These are phyloP conservation scores for Trichophyton mentagrophytes DNA, from an alignment of 2,329 filamentous ascomycete genomes.

Conservation along the genomic window DNA sequence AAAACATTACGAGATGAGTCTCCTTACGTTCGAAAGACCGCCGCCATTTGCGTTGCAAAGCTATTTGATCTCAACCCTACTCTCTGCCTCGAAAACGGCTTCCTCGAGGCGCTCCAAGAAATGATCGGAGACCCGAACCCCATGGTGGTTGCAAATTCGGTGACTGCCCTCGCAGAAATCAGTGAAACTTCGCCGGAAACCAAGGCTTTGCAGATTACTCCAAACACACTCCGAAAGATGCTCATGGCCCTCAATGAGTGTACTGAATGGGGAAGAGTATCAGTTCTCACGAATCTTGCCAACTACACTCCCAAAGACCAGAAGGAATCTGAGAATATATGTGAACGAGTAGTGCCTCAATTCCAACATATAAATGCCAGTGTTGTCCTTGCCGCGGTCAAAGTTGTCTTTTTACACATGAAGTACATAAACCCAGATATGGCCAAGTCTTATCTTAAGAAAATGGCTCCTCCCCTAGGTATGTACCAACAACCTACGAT, in stretches of 20 bases:
- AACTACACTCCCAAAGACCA: conserved; percentile 77
- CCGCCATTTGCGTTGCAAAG: conserved; percentile 94
- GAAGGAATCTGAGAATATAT: conserved; percentile 96
- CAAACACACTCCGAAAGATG: conserved; percentile 81
- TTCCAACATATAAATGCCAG: conserved; percentile 98
- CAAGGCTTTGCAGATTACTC: conserved; percentile 68
- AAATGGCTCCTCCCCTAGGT: conserved; percentile 95
- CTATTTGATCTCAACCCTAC: conserved; percentile 86
- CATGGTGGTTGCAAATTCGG: conserved; percentile 97
- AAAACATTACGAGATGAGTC: conserved; percentile 97
- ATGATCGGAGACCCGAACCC: conserved; percentile 95
- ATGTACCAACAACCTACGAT: conserved; percentile 21
- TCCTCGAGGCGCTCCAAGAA: conserved; percentile 85
- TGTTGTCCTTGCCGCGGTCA: conserved; percentile 92
- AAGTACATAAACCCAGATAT: conserved; percentile 64
- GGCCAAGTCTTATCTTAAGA: conserved; percentile 79
- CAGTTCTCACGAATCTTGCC: conserved; percentile 77
- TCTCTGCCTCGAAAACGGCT: conserved; percentile 94
- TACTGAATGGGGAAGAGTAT: conserved; percentile 95
- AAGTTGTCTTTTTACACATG: conserved; percentile 97
- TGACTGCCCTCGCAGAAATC: conserved; percentile 87
- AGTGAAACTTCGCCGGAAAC: conserved; percentile 82
- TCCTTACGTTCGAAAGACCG: conserved; percentile 95
- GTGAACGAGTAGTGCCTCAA: conserved; percentile 86
- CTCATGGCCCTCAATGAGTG: conserved; percentile 94